Base-by-base conservation (phyloP, 2,329 filamentous ascomycete genomes). In the Tympanopsis confertula region DNA sequence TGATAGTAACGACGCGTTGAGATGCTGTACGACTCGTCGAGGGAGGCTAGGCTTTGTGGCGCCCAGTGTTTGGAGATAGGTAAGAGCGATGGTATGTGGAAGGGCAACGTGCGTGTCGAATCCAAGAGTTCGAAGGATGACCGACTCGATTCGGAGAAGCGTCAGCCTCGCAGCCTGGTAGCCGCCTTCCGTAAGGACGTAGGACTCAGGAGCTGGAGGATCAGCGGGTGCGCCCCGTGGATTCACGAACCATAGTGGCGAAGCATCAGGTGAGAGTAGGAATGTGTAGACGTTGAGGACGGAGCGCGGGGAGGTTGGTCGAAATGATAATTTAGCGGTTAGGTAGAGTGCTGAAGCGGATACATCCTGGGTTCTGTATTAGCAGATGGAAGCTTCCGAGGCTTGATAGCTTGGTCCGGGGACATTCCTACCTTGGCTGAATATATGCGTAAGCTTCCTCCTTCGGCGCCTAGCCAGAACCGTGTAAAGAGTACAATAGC, bases 31-130 rank as follows among this genome's bases (percentile, higher is more conserved):
- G 1, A 74, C 68, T 29, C 12, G 53, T 49, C 18, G 57, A 7
- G 30, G 10, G 12, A 33, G 10, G 7, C 10, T 47, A 2, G 51
- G 50, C 24, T 46, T 42, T 41, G 74, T 65, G 13, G 66, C 64
- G 17, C 71, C 72, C 10, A 82, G 63, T 1, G 77, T 70, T 56
- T 82, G 77, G 10, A 82, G 62, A 49, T 82, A 82, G 28, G 76
- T 82, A 46, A 82, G 66, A 42, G 71, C 73, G n/a, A 82, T 63
- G 1, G 71, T 68, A 47, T 82, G 73, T 1, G 78, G 78, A 2
- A 81, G 59, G 1, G 70, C 66, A 12, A 78, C 70, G 36, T 78
- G 72, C 0, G 69, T 71, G 41, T 77, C 65, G 48, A 80, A 82
- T 5, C 73, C 74, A 2, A 81, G 58, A 2, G 66, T 62, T 17